phyloP scores from a whole-genome alignment of 129 eudicot species.

The Tagetes patula region DNA sequence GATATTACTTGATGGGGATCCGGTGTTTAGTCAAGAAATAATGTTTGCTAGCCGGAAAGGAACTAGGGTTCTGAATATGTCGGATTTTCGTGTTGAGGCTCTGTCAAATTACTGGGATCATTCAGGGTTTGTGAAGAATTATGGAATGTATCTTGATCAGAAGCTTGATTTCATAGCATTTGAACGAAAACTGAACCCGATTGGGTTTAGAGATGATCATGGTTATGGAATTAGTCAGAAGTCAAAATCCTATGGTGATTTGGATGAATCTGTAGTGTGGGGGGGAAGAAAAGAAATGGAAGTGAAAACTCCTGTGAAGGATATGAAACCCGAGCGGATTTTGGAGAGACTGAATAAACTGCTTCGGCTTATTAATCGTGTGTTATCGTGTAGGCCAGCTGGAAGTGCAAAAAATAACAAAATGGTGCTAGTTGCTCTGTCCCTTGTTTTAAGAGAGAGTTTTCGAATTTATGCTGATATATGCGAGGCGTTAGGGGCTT shows the following conservation, averaged over 20 bases:
- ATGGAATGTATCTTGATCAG: conserved; percentile 65
- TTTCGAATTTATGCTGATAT: conserved; percentile 65
- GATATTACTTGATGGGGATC: conserved; percentile 54
- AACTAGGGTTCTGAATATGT: conserved; percentile 65
- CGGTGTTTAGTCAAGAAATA: conserved; percentile 51
- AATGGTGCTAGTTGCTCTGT: conserved; percentile 60
- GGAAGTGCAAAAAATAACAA: conserved; percentile 65
- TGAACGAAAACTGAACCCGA: conserved; percentile 48
- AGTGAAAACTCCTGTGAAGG: conserved; percentile 47
- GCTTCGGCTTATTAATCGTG: conserved; percentile 62
- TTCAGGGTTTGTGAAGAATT: conserved; percentile 64
- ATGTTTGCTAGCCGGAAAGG: conserved; percentile 58
- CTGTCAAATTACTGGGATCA: conserved; percentile 83
- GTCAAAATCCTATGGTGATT: conserved; percentile 49
- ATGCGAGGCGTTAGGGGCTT: conserved; percentile 54
- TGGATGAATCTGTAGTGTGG: conserved; percentile 36
- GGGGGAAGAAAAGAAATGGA: conserved; percentile 36
- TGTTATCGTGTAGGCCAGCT: conserved; percentile 59
- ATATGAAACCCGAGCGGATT: conserved; percentile 56
- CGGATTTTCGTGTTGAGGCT: conserved; percentile 70
- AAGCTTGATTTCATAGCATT: conserved; percentile 59
- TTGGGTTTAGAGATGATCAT: conserved; percentile 46
- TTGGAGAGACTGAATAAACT: conserved; percentile 58
- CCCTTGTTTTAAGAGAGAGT: conserved; percentile 60
- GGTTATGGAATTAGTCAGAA: conserved; percentile 46